Base-by-base conservation (phyloP, 306 rosid genomes). In the Vigna nakashimae region DNA sequence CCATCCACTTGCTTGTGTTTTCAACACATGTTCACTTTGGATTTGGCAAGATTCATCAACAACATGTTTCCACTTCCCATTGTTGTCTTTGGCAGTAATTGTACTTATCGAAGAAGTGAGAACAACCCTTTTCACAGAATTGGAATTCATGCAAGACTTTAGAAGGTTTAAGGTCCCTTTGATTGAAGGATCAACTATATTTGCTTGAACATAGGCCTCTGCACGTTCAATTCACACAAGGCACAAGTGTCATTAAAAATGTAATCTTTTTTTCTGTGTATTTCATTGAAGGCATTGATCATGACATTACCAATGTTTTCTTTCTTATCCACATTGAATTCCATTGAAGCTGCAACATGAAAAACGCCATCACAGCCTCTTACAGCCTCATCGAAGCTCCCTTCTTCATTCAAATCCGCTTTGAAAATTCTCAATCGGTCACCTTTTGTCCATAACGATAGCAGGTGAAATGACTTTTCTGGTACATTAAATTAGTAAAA, bases 31-130 rank as follows among this genome's bases (percentile, higher is more conserved):
- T 17, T 88, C 90, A 38, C 75, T 13, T 16, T 77, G 69, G 55
- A 88, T 84, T 81, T 73, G 91, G 65, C 95, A 93, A 64, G 90
- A 84, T 77, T 93, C 98, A 76, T 93, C 93, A 66, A 89, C 97
- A 52, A 84, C 8, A 28, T 79, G 53, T 77, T 63, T 93, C 91
- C 90, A 84, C 40, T 80, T 82, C 18, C 86, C 93, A 74, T 74
- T 18, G 55, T 6, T 73, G 15, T 93, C 92, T 80, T 79, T 87
- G 59, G 93, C 98, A 3, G 92, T 91, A 26, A 91, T 53, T 3
- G 97, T 91, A 62, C 97, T 93, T 17, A 89, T 84, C 12, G 97
- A 91, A 83, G 98, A 93, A 49, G 97, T 93, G 86, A 93, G 79
- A 48, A 93, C 91, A 79, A 91, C 97, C 73, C 85, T 87, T 78